Conservation (phyloP, 31 red algal genomes). For the Porphyra umbilicalis region DNA sequence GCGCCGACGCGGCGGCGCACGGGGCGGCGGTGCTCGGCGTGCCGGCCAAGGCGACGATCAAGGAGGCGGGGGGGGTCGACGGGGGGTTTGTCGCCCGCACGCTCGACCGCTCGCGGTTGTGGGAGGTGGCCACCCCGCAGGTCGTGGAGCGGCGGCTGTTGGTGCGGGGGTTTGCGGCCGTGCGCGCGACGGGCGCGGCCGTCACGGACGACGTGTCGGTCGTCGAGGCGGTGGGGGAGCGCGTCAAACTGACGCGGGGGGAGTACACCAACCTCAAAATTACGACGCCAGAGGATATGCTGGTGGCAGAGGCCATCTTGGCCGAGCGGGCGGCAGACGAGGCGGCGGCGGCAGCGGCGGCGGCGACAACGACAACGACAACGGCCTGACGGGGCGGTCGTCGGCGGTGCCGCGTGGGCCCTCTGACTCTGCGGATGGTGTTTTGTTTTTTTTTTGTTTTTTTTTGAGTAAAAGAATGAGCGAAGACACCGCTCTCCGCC, state of each 20-base stretch:
- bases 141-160: slow-evolving; percentile 51
- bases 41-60: slow-evolving; percentile 86
- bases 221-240: slow-evolving; percentile 70
- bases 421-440: no score
- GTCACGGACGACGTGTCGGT: slow-evolving; percentile 93
- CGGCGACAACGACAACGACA: background rate
- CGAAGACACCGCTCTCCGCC: no score
- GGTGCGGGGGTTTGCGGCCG: slow-evolving; percentile 64
- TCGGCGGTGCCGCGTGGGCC: no score
- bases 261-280: slow-evolving; percentile 96
- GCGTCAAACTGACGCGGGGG: slow-evolving; percentile 75
- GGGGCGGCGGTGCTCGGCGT: slow-evolving; percentile 89
- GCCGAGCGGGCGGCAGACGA: slow-evolving; percentile 15
- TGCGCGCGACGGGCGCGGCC: slow-evolving; percentile 19
- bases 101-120: slow-evolving; percentile 50
- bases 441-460: no score
- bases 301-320: slow-evolving; percentile 77
- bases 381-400: background rate
- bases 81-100: slow-evolving; percentile 54
- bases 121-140: slow-evolving; percentile 96
- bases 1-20: slow-evolving; percentile 48
- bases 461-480: no score
- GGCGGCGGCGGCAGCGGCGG: no score
- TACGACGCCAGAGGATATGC: slow-evolving; percentile 92
- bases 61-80: slow-evolving; percentile 51